Evolutionary conservation across 768 basidiomycete genomes (phyloP), one percentile per base, ranked within the genome.

Genomic region (Bullera alba): DNA sequence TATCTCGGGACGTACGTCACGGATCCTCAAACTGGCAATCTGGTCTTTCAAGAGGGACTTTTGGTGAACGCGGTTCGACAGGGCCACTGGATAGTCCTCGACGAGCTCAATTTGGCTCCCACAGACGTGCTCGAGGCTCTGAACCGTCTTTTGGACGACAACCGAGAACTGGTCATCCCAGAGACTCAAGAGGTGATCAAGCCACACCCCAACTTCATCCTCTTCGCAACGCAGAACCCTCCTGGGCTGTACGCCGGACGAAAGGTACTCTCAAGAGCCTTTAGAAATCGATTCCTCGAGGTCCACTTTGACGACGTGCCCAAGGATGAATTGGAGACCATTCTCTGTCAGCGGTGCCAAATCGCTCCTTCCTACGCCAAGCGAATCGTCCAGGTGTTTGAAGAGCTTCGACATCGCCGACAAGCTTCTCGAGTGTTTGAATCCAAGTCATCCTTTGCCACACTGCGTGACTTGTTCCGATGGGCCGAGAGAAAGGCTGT

Each of bases 141-240:
- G 30, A 99, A 99, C 70, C 83, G 95, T 23, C 79, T 99, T 6
- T 79, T 99, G 26, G 95, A 99, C 69, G 95, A 99, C 67, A 99
- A 99, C 60, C 84, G 95, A 41, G 95, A 99, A 70, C 77, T 99
- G 19, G 79, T 96, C 37, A 85, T 99, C 46, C 87, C 93, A 0
- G 95, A 97, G 71, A 97, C 95, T 0, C 87, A 90, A 54, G 95
- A 99, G 72, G 82, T 97, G 21, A 80, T 99, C 29, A 80, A 79
- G 10, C 95, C 95, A 1, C 93, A 97, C 72, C 83, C 89, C 0
- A 84, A 89, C 68, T 99, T 97, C 76, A 89, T 96, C 84, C 79
- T 99, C 7, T 99, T 99, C 69, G 91, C 93, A 3, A 96, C 95
- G 0, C 95, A 97, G 72, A 97, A 99, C 70, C 95, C 95, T 17